A percentile compares a stretch with the other conserved stretches of the same genome.
These are phyloP conservation scores for Candida montana DNA, from an alignment of 805 yeast species.

Conservation along the genomic window DNA sequence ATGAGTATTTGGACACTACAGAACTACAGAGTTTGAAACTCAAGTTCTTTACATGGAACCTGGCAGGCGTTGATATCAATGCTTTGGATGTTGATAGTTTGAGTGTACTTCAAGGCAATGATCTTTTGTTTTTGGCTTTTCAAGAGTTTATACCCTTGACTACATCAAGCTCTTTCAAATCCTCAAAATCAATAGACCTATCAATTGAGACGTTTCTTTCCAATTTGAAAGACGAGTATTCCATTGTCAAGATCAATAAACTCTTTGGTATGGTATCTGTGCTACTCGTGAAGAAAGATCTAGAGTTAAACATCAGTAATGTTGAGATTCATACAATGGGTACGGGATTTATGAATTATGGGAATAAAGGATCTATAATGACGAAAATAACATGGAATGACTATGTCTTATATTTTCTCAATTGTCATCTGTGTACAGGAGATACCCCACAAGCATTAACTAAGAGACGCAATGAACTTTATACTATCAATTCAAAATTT, in stretches of 20 bases:
- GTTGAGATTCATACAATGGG: constrained; percentile 42
- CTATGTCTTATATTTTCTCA: constrained; percentile 31
- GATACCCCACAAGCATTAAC: constrained; percentile 31
- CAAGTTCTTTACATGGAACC: constrained; percentile 36
- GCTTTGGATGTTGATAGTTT: constrained; percentile 17
- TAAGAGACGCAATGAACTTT: constrained; percentile 40
- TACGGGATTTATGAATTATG: constrained; percentile 56
- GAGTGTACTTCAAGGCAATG: constrained; percentile 14
- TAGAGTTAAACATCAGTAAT: constrained; percentile 34
- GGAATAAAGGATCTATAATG: constrained; percentile 56
- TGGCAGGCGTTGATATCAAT: constrained; percentile 25
- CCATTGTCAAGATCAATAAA: constrained; percentile 39
- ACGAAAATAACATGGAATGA: constrained; percentile 31
- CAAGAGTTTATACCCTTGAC: constrained; percentile 48
- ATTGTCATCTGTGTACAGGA: constrained; percentile 54
- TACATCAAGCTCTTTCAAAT: constrained; percentile 30
- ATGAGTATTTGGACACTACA: constrained; percentile 15
- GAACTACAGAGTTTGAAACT: constrained; percentile 16
- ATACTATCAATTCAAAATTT: constrained; percentile 31
- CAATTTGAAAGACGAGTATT: constrained; percentile 22
- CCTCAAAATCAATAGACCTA: constrained; percentile 21
- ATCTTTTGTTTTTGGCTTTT: constrained; percentile 38
- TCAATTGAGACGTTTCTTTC: background rate
- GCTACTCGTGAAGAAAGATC: constrained; percentile 30
- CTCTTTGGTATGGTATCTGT: constrained; percentile 48